Base-by-base conservation (phyloP, 2,329 filamentous ascomycete genomes). In the Neofusicoccum kwambonambiense region DNA sequence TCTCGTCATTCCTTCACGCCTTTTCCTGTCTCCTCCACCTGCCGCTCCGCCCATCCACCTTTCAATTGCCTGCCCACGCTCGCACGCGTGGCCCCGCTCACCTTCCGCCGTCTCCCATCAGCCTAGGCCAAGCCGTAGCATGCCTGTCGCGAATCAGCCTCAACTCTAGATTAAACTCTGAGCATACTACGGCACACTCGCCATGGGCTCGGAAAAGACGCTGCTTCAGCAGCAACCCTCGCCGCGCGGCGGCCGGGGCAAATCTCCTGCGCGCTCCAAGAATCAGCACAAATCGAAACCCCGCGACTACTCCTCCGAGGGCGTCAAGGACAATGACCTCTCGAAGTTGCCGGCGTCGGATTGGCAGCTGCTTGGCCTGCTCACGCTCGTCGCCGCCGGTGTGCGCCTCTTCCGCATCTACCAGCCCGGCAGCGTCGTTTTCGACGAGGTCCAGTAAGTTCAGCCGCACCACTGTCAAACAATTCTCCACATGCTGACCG, bases 361-460 rank as follows among this genome's bases (percentile, higher is more conserved):
- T 80, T 97, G 95, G 81, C 87, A 91, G 79, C 79, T 92, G 68
- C 84, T 96, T 77, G 80, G 87, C 19, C 80, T 85, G 58, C 79
- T 98, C 70, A 96, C 92, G 60, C 70, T 93, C 17, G 72, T 97
- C 68, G 91, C 91, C 58, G 85, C 90, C 64, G 81, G 89, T 69
- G 92, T 99, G 69, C 91, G 95, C 69, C 81, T 98, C 68, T 99
- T 96, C 83, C 89, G 92, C 75, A 97, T 99, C 81, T 97, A 96
- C 78, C 92, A 97, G 78, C 95, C 95, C 64, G 90, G 88, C 74
- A 97, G 93, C 73, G 95, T 99, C 67, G 95, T 99, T 70, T 99
- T 99, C 77, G 95, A 99, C 79, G 95, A 99, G 83, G 95, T 99
- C 78, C 95, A 99, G 93, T 97, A 87, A 77, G 92, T 88, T 54